Evolutionary conservation across 345 rosid genomes (phyloP).

Genomic region (Citrus unshiu): DNA sequence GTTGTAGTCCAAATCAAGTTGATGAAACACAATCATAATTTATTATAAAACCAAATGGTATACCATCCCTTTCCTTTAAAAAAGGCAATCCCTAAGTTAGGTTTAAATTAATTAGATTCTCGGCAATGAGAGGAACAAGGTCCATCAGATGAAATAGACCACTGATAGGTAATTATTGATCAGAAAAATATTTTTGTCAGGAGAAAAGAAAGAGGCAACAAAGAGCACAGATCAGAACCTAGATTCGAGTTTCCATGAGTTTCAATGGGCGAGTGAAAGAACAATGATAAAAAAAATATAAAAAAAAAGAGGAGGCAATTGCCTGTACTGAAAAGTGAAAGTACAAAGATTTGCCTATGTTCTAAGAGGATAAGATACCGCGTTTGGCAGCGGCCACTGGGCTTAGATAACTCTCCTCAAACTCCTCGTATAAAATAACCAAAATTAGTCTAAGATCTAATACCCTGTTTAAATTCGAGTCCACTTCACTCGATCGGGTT

Average conservation of each 20-base stretch:
- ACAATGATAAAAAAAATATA: too few relatives aligned
- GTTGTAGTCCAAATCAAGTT: neutral
- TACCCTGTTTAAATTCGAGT: too few relatives aligned
- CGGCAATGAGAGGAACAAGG: neutral
- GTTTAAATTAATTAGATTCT: neutral
- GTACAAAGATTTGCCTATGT: too few relatives aligned
- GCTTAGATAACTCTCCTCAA: neutral
- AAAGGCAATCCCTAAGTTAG: neutral
- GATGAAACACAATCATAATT: neutral
- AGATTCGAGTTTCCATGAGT: too few relatives aligned
- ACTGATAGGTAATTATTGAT: neutral
- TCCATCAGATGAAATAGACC: neutral
- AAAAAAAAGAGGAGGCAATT: too few relatives aligned
- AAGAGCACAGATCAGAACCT: too few relatives aligned
- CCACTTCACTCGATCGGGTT: too few relatives aligned
- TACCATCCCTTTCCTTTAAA: neutral
- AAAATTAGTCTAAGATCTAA: neutral
- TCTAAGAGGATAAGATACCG: too few relatives aligned
- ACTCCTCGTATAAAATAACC: neutral
- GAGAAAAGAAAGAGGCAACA: neutral
- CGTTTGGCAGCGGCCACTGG: too few relatives aligned
- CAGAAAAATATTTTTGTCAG: neutral
- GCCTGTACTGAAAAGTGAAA: too few relatives aligned
- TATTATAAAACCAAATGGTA: neutral
- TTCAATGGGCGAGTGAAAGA: too few relatives aligned